Evolutionary conservation across 2,329 filamentous ascomycete species (phyloP), one percentile per base, ranked within the genome.

Genomic region (Aspergillus nomiae): DNA sequence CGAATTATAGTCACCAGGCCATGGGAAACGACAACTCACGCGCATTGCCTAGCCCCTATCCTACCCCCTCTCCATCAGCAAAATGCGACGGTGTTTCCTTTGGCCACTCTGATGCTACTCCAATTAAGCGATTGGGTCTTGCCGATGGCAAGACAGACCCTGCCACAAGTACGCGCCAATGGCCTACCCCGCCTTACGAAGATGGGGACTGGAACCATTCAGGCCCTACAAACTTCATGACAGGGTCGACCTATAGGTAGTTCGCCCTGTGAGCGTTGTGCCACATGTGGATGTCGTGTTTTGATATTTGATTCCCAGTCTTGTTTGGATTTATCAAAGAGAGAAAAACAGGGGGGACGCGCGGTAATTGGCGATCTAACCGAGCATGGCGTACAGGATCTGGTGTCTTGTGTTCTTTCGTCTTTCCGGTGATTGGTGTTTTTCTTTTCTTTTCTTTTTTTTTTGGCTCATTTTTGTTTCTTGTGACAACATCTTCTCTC

Each of bases 151-250:
- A 82, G 72, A 81, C 78, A 14, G 80, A 83, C 64, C 77, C 85
- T 67, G 79, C 83, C 60, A 74, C 81, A 60, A 80, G 82, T 26
- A 79, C 84, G 60, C 84, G 88, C 45, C 95, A 97, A 80, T 97
- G 94, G 90, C 94, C 94, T 3, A 98, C 95, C 19, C 95, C 95
- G 26, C 94, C 95, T 4, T 97, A 97, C 70, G 94, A 97, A 73
- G 94, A 96, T 71, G 89, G 89, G 66, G 94, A 97, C 76, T 98
- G 94, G 94, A 92, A 90, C 21, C 88, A 90, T 10, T 90, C 91
- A 48, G 91, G 92, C 34, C 88, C 92, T 12, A 90, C 92, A 7
- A 93, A 90, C 78, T 93, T 94, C 69, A 90, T 91, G 82, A 87
- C 89, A 36, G 87, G 90, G 67, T 70, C 76, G 61, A 76, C 72